Evolutionary conservation across 306 rosid species (phyloP).

Genomic region (Cucurbita pepo): DNA sequence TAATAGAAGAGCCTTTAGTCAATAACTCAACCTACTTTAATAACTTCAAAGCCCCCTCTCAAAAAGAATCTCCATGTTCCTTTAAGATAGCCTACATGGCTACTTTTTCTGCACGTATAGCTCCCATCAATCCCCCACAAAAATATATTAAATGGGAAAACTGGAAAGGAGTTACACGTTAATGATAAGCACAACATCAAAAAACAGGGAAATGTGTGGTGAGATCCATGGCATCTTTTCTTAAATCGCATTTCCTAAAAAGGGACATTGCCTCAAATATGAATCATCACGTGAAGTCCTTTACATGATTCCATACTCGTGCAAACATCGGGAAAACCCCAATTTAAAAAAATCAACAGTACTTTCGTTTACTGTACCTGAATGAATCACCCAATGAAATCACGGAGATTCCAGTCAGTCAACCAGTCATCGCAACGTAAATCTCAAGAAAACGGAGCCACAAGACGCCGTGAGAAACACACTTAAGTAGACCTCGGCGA

Average conservation of each 20-base stretch:
- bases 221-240: background rate
- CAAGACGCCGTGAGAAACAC: background rate
- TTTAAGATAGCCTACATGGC: background rate
- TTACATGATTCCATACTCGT: background rate
- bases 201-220: background rate
- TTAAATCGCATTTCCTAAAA: background rate
- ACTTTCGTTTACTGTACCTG: background rate
- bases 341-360: background rate
- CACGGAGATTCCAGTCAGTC: background rate
- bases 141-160: background rate
- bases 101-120: background rate
- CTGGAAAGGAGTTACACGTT: background rate
- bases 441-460: background rate
- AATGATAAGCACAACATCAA: background rate
- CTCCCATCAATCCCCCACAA: background rate
- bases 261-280: background rate
- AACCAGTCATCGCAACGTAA: conserved; percentile 4
- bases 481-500: background rate
- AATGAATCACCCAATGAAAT: background rate
- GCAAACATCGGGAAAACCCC: background rate
- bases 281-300: background rate
- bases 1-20: background rate
- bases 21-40: background rate
- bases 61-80: background rate
- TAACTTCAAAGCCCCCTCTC: background rate